Base-by-base conservation (phyloP, 257 asterid species). In the Dorcoceras hygrometricum region DNA sequence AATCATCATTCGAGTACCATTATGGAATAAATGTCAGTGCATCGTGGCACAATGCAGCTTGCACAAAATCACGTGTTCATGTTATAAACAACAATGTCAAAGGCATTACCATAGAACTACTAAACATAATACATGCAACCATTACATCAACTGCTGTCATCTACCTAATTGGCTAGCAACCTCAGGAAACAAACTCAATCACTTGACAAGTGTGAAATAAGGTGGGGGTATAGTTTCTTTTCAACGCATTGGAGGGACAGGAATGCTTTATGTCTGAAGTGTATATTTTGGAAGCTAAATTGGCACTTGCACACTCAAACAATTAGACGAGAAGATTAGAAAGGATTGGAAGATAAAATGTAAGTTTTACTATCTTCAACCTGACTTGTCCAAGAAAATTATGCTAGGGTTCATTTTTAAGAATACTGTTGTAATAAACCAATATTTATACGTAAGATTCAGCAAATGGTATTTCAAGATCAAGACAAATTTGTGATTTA, bases 1-100 rank as follows among this genome's bases (percentile, higher is more conserved):
- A 68, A 26, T 24, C 46, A 71, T 51, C 56, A 46, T 28, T 62
- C 27, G 19, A 23, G 57, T 71, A 67, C 62, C 61, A 23, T 54
- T 32, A 39, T 12, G 53, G 31, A 69, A 74, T 10, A 60, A 53
- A 46, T 68, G 51, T 48, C 51, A 14, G 46, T 23, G 18, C 51
- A 20, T 28, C 29, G 18, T 25, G 62, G 54, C 69, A 67, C 31
- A 7, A 9, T 36, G 48, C 31, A 43, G 54, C 59, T 19, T 73
- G 43, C 28, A 16, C 14, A 5, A 8, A 8, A 9, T 34, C 16
- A 34, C 10, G 67, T 14, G 14, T 6, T 23, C 16, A 29, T 56
- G 61, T 56, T 23, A 23, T 29, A 28, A 23, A 23, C 24, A 22
- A 23, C 31, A 11, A 56, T 7, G 28, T 8, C 60, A 56, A 8